phyloP scores from a whole-genome alignment of 305 asterid genomes.

The Fraxinus sp. region DNA sequence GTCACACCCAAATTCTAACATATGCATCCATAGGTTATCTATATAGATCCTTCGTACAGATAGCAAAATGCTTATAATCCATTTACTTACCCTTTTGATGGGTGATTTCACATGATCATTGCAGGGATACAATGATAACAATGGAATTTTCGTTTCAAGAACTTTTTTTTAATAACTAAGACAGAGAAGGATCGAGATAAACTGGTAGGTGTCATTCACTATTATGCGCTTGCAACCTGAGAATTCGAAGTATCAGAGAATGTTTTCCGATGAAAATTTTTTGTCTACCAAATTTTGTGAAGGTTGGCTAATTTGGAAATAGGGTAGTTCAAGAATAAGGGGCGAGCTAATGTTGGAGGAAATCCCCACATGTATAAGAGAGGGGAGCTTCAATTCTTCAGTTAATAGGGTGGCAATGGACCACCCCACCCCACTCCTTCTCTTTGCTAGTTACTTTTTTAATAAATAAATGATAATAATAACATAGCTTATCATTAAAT shows the following conservation, averaged over 20 bases:
- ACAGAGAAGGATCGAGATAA: neutral
- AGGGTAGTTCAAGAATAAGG: conserved; percentile 1
- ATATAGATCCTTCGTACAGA: no score
- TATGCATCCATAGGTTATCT: no score
- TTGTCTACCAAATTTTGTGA: neutral
- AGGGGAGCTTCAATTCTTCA: neutral
- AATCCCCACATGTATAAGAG: conserved; percentile 19
- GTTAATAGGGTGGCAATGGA: neutral
- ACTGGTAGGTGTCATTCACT: neutral
- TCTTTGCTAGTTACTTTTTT: neutral
- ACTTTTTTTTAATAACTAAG: neutral
- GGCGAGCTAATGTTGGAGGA: conserved; percentile 14
- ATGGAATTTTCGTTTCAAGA: neutral
- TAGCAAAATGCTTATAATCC: no score
- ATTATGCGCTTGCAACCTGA: neutral
- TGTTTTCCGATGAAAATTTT: neutral
- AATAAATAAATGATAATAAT: neutral
- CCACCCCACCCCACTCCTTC: neutral
- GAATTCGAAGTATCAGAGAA: neutral
- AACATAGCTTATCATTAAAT: neutral
- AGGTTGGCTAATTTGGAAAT: neutral
- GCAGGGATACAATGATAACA: neutral
- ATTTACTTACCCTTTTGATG: no score
- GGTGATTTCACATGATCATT: neutral
- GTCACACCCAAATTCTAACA: no score